Evolutionary conservation across 1,284 basidiomycete genomes (phyloP).

Genomic region (Cutaneotrichosporon spelunceum): DNA sequence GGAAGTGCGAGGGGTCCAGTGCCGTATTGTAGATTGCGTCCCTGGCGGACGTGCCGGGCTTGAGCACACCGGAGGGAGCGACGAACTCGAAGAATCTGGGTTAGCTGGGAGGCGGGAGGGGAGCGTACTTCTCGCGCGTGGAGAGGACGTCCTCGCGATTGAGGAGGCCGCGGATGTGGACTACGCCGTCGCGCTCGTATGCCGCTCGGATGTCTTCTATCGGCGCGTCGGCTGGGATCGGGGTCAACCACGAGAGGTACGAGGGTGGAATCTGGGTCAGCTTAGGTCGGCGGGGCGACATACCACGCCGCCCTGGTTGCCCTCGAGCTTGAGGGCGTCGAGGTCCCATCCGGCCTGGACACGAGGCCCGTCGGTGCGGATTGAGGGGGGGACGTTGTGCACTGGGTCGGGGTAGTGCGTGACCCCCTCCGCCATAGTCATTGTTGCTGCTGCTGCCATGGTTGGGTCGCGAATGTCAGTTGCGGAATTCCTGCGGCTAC

Average conservation of each 20-base stretch:
- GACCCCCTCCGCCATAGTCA: constrained; percentile 10
- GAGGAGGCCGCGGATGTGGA: constrained; percentile 21
- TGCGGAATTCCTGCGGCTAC: neutral
- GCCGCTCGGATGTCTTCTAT: constrained; percentile 16
- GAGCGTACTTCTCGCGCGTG: constrained; percentile 11
- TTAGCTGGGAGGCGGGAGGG: neutral
- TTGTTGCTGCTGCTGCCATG: constrained; percentile 1
- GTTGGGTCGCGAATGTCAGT: neutral
- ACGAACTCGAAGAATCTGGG: constrained; percentile 21
- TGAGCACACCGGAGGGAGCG: constrained; percentile 13
- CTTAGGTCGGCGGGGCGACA: neutral
- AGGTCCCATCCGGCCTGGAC: constrained; percentile 7
- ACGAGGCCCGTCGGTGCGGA: constrained; percentile 15
- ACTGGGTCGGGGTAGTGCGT: constrained; percentile 16
- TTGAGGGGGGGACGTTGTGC: neutral
- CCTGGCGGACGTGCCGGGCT: constrained; percentile 13
- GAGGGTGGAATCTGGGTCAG: constrained; percentile 19
- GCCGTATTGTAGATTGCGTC: constrained; percentile 19
- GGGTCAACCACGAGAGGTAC: constrained; percentile 19
- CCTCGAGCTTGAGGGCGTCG: constrained; percentile 17
- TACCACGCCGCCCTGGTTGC: constrained; percentile 22
- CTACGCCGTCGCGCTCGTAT: constrained; percentile 24
- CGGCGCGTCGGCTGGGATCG: constrained; percentile 18
- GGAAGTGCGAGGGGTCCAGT: neutral
- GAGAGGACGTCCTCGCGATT: constrained; percentile 13